Evolutionary conservation across 371 early-diverging fungal genomes (phyloP).

Genomic region (Mortierella sp.): DNA sequence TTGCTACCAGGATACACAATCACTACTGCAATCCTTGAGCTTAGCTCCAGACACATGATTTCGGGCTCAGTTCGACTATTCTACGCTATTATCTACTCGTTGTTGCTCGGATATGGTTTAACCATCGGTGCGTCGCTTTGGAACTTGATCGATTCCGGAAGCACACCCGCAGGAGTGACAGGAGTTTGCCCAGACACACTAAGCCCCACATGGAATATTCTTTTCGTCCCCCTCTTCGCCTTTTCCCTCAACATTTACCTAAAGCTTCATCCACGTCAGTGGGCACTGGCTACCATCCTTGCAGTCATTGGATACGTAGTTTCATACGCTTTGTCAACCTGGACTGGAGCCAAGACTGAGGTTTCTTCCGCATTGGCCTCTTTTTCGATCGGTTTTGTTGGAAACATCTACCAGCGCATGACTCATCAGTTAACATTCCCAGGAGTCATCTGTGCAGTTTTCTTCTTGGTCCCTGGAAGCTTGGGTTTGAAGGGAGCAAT

Average conservation of each 20-base stretch:
- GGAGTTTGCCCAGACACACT: constrained; percentile 29
- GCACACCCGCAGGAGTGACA: constrained; percentile 28
- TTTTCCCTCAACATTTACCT: constrained; percentile 58
- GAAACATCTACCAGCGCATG: constrained; percentile 68
- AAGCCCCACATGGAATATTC: constrained; percentile 48
- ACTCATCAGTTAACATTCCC: constrained; percentile 70
- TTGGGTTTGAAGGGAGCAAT: constrained; percentile 62
- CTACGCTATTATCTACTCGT: constrained; percentile 81
- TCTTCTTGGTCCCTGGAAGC: constrained; percentile 73
- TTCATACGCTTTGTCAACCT: constrained; percentile 31
- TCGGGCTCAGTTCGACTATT: constrained; percentile 87
- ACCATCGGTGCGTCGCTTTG: constrained; percentile 72
- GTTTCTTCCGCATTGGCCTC: constrained; percentile 69
- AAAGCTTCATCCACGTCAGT: constrained; percentile 58
- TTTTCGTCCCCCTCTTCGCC: constrained; percentile 57
- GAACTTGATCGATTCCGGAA: constrained; percentile 59
- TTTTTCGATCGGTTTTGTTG: constrained; percentile 68
- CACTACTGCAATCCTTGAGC: constrained; percentile 84
- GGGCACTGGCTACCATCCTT: constrained; percentile 48
- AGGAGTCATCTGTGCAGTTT: constrained; percentile 70
- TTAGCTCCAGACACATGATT: constrained; percentile 84
- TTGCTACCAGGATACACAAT: constrained; percentile 80
- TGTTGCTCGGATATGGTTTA: constrained; percentile 82
- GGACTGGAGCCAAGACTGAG: constrained; percentile 45
- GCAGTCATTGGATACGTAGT: constrained; percentile 47